Conservation (phyloP, 345 rosid genomes). For the Gossypium bickii region DNA sequence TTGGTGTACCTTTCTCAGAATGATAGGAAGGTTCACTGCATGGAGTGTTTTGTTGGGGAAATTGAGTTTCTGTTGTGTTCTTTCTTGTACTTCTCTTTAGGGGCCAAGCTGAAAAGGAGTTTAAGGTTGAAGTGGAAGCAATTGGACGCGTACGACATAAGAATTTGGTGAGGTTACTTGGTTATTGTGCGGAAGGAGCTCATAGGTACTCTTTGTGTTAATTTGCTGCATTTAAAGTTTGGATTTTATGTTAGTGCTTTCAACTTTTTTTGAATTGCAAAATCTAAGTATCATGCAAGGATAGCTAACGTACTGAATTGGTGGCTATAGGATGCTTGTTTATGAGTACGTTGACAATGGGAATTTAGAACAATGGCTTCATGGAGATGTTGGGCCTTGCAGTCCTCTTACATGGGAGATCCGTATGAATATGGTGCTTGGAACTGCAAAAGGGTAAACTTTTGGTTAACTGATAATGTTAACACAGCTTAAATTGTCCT, state of each 20-base stretch:
- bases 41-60: neutral
- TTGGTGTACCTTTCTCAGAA: neutral
- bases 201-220: conserved; percentile 48
- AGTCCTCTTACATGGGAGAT: conserved; percentile 90
- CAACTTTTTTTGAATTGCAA: neutral
- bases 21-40: neutral
- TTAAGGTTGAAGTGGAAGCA: conserved; percentile 95
- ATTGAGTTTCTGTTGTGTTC: neutral
- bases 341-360: conserved; percentile 88
- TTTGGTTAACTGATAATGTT: neutral
- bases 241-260: neutral
- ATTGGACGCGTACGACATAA: conserved; percentile 92
- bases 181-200: conserved; percentile 97
- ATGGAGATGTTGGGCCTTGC: conserved; percentile 67
- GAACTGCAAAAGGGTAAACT: conserved; percentile 75
- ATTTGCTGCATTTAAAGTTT: conserved; percentile 1
- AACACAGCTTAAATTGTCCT: conserved; percentile 12
- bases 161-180: conserved; percentile 90
- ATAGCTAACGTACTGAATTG: conserved; percentile 4
- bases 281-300: neutral
- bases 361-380: conserved; percentile 91
- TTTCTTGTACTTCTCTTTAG: conserved; percentile 27
- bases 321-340: conserved; percentile 62
- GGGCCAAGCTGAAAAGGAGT: conserved; percentile 98
- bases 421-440: conserved; percentile 68